Conservation (phyloP, 495 filamentous ascomycete genomes). For the Amphirosellinia nigrospora region DNA sequence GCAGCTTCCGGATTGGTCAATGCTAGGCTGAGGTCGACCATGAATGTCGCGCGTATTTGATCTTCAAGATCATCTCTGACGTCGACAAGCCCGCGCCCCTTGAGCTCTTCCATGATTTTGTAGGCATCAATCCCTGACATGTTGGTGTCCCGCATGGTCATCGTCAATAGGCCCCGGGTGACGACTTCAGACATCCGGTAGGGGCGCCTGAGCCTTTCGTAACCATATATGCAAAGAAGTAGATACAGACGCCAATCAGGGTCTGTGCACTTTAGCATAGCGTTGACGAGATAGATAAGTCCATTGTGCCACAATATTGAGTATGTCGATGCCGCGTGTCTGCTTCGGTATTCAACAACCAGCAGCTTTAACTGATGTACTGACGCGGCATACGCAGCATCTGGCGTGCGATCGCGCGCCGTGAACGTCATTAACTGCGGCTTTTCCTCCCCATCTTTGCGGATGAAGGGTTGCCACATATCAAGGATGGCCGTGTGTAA, state of each 20-base stretch:
- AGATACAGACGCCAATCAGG: slow-evolving; percentile 37
- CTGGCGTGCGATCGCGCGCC: slow-evolving; percentile 28
- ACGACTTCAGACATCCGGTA: slow-evolving; percentile 34
- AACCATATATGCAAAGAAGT: slow-evolving; percentile 37
- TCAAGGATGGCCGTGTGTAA: slow-evolving; percentile 36
- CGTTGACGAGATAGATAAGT: slow-evolving; percentile 38
- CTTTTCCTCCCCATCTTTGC: not conserved
- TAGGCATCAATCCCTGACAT: slow-evolving; percentile 30
- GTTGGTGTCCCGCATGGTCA: slow-evolving; percentile 32
- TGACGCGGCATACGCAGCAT: slow-evolving; percentile 33
- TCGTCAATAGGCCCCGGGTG: slow-evolving; percentile 32
- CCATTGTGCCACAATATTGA: slow-evolving; percentile 40
- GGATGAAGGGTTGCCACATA: slow-evolving; percentile 35
- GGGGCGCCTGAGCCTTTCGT: slow-evolving; percentile 33
- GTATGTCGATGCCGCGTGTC: slow-evolving; percentile 28
- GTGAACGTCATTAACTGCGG: slow-evolving; percentile 31
- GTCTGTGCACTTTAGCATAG: slow-evolving; percentile 29
- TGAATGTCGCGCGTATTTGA: slow-evolving; percentile 31
- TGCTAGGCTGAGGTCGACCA: slow-evolving; percentile 33
- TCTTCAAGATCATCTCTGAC: slow-evolving; percentile 19
- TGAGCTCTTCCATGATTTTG: slow-evolving; percentile 30
- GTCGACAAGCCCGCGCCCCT: slow-evolving; percentile 22
- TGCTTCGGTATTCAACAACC: slow-evolving; percentile 34
- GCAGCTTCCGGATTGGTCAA: slow-evolving; percentile 30
- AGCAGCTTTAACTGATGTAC: slow-evolving; percentile 37